phyloP scores from a whole-genome alignment of 1,139 yeast species.

The Saccharomyces hybrid region DNA sequence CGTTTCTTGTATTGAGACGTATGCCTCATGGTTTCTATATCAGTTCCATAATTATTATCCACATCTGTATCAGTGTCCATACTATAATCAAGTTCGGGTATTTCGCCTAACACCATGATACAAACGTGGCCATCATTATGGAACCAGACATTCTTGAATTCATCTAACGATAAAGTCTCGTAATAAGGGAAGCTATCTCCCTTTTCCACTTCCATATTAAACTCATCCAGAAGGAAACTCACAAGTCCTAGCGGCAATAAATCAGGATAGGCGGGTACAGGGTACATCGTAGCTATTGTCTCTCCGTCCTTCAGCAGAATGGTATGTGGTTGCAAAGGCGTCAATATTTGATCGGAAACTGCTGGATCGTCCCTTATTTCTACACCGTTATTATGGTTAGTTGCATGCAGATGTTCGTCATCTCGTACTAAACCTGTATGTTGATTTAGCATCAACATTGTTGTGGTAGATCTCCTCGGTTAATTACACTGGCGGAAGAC shows the following conservation, averaged over 20 bases:
- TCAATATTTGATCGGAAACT: constrained; percentile 5
- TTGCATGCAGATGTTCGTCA: not conserved
- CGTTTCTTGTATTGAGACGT: constrained; percentile 23
- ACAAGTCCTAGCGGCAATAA: constrained; percentile 67
- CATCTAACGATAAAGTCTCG: constrained; percentile 64
- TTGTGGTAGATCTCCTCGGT: not conserved
- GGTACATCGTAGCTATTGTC: constrained; percentile 87
- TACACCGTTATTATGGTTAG: constrained; percentile 1
- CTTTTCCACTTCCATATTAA: constrained; percentile 82
- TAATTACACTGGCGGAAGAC: not conserved
- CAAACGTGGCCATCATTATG: constrained; percentile 62
- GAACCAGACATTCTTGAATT: constrained; percentile 81
- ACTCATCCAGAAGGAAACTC: constrained; percentile 81
- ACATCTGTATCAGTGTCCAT: constrained; percentile 11
- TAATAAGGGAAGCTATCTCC: constrained; percentile 85
- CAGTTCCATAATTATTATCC: constrained; percentile 16
- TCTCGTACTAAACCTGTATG: not conserved
- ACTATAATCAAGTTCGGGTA: constrained; percentile 46
- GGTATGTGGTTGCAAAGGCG: constrained; percentile 39
- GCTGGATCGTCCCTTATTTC: constrained; percentile 11
- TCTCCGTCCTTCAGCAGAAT: constrained; percentile 79
- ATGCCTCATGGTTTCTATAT: constrained; percentile 26
- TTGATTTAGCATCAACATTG: not conserved
- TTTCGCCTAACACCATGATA: constrained; percentile 77
- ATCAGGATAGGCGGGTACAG: constrained; percentile 52